phyloP scores from a whole-genome alignment of 2,329 filamentous ascomycete species.

The Lasiodiplodia sp. region DNA sequence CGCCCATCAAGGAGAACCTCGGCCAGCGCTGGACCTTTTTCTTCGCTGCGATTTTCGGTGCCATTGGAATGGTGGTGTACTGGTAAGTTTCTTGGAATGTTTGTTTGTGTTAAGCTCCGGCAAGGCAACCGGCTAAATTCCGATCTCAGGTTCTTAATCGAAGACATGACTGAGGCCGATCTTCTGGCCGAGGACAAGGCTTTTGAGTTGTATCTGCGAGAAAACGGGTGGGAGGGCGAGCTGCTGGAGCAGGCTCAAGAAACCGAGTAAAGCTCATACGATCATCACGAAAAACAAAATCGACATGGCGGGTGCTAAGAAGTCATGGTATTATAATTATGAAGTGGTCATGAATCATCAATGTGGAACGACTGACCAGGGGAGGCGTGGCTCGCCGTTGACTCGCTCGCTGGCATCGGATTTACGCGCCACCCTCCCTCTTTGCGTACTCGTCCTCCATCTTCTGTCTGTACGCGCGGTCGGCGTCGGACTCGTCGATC shows the following conservation, averaged over 20 bases:
- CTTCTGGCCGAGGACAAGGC: slow-evolving; percentile 12
- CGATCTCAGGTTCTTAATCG: slow-evolving; percentile 8
- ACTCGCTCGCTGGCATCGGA: background rate
- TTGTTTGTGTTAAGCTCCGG: background rate
- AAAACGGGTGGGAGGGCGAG: slow-evolving; percentile 5
- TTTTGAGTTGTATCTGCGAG: slow-evolving; percentile 12
- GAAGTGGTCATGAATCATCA: background rate
- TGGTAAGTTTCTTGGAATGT: background rate
- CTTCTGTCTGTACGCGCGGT: slow-evolving; percentile 4
- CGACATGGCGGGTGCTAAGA: background rate
- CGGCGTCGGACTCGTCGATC: slow-evolving; percentile 21
- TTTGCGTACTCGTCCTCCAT: slow-evolving; percentile 39
- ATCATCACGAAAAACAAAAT: background rate
- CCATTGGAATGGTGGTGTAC: slow-evolving; percentile 50
- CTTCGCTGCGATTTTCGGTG: slow-evolving; percentile 54
- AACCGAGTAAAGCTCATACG: background rate
- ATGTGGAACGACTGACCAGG: background rate
- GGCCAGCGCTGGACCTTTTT: slow-evolving; percentile 62
- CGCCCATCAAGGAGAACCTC: slow-evolving; percentile 54
- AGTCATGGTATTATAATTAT: background rate
- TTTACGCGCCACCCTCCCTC: slow-evolving; percentile 42
- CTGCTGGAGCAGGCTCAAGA: background rate
- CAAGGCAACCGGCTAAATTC: background rate
- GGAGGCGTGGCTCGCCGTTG: background rate
- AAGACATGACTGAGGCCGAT: slow-evolving; percentile 19